Evolutionary conservation across 495 filamentous ascomycete species (phyloP).

Genomic region (Penicillium maclennaniae): DNA sequence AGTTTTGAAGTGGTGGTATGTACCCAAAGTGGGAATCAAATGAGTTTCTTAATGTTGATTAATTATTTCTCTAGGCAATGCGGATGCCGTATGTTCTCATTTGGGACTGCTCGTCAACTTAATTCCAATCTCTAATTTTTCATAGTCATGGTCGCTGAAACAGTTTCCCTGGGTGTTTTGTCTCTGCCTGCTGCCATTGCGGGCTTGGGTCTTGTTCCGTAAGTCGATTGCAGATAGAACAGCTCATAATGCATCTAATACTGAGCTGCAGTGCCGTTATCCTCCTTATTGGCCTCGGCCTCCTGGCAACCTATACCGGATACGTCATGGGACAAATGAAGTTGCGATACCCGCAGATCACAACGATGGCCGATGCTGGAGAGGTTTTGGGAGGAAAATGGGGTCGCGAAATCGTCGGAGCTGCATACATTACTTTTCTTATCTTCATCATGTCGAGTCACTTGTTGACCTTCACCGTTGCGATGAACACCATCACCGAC

Average conservation of each 20-base stretch:
- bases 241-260: background rate
- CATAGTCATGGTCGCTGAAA: conserved; percentile 63
- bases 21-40: background rate
- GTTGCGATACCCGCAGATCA: conserved; percentile 63
- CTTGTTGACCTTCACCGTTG: conserved; percentile 71
- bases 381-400: conserved; percentile 58
- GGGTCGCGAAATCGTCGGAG: conserved; percentile 62
- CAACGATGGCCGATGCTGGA: conserved; percentile 69
- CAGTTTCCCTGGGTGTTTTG: conserved; percentile 68
- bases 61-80: conserved; percentile 32
- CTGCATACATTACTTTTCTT: conserved; percentile 62
- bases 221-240: conserved; percentile 1
- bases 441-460: conserved; percentile 77
- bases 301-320: conserved; percentile 72
- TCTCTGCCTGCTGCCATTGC: conserved; percentile 64
- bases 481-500: conserved; percentile 63
- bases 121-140: conserved; percentile 9
- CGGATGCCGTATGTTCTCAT: conserved; percentile 28
- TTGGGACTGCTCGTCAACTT: background rate
- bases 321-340: conserved; percentile 79
- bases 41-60: background rate
- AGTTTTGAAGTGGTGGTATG: conserved; percentile 34
- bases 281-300: conserved; percentile 60
- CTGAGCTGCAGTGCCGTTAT: conserved; percentile 48
- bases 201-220: conserved; percentile 58